Base-by-base conservation (phyloP, 2,329 filamentous ascomycete genomes). In the Monilinia fructigena region DNA sequence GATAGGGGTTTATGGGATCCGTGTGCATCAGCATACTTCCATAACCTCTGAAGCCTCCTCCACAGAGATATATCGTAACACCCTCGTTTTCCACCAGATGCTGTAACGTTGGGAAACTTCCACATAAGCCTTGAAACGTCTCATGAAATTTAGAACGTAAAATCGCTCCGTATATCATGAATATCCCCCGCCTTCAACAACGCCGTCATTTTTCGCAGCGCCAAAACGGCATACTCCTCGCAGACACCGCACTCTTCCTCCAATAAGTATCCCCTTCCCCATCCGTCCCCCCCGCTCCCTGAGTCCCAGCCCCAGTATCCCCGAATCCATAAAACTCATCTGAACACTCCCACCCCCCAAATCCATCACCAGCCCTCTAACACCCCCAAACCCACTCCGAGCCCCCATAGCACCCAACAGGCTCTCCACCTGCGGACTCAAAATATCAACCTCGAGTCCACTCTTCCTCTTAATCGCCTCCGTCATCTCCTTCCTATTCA, bases 41-140 rank as follows among this genome's bases (percentile, higher is more conserved):
- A 82, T 96, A 97, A 20, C 93, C 93, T 47, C 93, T 83, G 75
- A 97, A 96, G 0, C 93, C 93, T 31, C 93, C 93, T 54, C 93
- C 93, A 69, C 91, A 96, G 66, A 97, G 86, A 76, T 93, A 97
- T 11, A 97, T 81, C 45, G 89, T 86, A 66, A 93, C 81, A 5
- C 84, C 84, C 1, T 80, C 80, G 54, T 31, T 28, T 18, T 62
- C 48, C 6, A 50, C 56, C 23, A 58, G 62, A 31, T 40, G 8
- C 7, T 55, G 48, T 8, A 56, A n/a, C 45, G 23, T 73, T 72
- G 4, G 83, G 79, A 68, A 86, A 87, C 50, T 74, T 76, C 53
- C 73, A 71, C 69, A 81, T 80, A 38, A 88, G 76, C n/a, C 78
- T 20, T 79, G 76, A 67, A 91, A 90, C 1, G 90, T 88, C 14